phyloP scores from a whole-genome alignment of 2,329 filamentous ascomycete genomes.

The Ascochyta clinopodiicola region DNA sequence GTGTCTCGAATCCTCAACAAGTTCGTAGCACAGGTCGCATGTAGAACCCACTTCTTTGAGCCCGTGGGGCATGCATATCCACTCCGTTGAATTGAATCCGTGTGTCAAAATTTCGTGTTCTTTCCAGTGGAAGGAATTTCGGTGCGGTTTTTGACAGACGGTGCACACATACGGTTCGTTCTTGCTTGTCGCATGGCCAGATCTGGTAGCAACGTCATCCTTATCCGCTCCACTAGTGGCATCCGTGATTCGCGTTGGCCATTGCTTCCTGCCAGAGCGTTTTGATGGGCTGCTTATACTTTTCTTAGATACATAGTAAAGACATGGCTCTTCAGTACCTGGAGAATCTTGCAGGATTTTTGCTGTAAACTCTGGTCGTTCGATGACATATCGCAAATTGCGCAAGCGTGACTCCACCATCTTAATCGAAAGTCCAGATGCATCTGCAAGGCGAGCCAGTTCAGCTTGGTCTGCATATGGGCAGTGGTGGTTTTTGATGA shows the following conservation, averaged over 20 bases:
- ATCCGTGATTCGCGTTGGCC: neutral
- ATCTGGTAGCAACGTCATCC: neutral
- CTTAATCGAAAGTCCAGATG: neutral
- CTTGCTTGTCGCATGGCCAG: neutral
- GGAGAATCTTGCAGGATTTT: neutral
- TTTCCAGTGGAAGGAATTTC: neutral
- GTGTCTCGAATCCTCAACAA: neutral
- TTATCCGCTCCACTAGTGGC: neutral
- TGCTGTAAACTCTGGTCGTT: neutral
- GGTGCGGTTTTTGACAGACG: neutral
- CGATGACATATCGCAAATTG: neutral
- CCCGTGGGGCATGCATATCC: neutral
- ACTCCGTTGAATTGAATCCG: neutral
- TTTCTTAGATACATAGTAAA: neutral
- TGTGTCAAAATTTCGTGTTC: neutral
- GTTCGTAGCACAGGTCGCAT: neutral
- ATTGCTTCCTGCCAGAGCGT: neutral
- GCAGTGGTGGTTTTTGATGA: neutral
- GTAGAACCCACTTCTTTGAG: neutral
- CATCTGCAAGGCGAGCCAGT: neutral
- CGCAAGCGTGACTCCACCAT: neutral
- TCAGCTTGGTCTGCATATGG: neutral
- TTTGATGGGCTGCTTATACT: neutral
- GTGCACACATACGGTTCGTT: neutral
- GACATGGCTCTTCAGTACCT: neutral